Base-by-base conservation (phyloP, 2,329 filamentous ascomycete species). In the Ophiostoma sp. region DNA sequence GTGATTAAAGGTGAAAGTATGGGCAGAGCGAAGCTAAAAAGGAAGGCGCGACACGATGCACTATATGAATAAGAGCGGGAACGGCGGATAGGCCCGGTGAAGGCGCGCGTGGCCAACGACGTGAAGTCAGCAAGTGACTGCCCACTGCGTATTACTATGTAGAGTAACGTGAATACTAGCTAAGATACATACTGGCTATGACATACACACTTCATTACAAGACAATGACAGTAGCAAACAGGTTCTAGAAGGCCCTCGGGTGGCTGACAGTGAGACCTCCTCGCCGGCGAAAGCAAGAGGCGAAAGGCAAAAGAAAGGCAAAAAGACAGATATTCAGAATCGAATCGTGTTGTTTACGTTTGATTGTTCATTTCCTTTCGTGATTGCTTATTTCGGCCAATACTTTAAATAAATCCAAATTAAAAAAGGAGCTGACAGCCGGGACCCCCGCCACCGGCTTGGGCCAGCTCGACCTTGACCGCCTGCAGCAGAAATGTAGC, bases 1-100 rank as follows among this genome's bases (percentile, higher is more conserved):
- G n/a, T 65, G 27, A 44, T 27, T 7, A 6, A 20, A 4, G 17
- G 44, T 48, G 44, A 20, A 17, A 7, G 44, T 48, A 48, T 48
- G 57, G 68, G 66, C 15, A 57, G 68, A 35, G 64, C 39, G 60
- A 41, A 65, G 68, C 44, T 6, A n/a, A n/a, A 48, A 62, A 57
- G 70, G 68, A 70, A 68, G 35, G 54, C n/a, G 36, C 57, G 68
- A 48, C 33, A 36, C 6, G 10, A 65, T 10, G 33, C 31, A 39
- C 60, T 65, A 35, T 35, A 41, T 23, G 62, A 23, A 27, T 27
- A 57, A 57, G 52, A 57, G 67, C 71, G 69, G 69, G 71, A 69
- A 44, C 65, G 54, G 68, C 71, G 71, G 71, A 71, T 69, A 69
- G 64, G 69, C 67, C 71, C 71, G 71, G 65, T 57, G 68, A 67